Conservation (phyloP, 805 yeast species). For the Pichia deserticola region DNA sequence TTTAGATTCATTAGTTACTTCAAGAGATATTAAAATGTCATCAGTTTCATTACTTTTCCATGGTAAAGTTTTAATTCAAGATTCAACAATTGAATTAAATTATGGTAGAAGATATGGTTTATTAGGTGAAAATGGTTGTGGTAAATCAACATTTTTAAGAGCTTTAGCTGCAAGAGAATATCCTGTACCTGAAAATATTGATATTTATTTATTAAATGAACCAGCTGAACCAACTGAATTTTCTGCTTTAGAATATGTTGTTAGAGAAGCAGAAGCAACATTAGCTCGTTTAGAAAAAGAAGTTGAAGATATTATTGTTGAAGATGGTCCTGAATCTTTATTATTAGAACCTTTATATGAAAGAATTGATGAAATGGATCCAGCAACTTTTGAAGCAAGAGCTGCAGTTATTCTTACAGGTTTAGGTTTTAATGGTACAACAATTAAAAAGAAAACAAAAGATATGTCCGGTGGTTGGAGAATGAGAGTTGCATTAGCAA, state of each 20-base stretch:
- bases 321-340: constrained; percentile 91
- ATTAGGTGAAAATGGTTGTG: constrained; percentile 98
- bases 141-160: constrained; percentile 91
- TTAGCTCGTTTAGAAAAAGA: constrained; percentile 83
- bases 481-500: constrained; percentile 98
- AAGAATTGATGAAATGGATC: constrained; percentile 93
- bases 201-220: constrained; percentile 88
- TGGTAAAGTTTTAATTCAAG: constrained; percentile 94
- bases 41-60: constrained; percentile 91
- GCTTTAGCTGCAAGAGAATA: constrained; percentile 93
- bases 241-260: constrained; percentile 93
- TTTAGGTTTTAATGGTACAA: constrained; percentile 86
- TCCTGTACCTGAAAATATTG: constrained; percentile 89
- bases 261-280: constrained; percentile 91
- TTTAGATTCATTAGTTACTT: constrained; percentile 76
- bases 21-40: constrained; percentile 88
- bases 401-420: constrained; percentile 95
- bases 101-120: constrained; percentile 97
- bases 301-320: constrained; percentile 83
- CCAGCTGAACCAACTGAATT: constrained; percentile 93
- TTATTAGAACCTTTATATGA: constrained; percentile 84
- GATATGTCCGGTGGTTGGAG: constrained; percentile 99
- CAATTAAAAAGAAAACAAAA: constrained; percentile 89
- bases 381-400: constrained; percentile 90
- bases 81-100: constrained; percentile 85